Conservation (phyloP, 257 asterid genomes). For the Thymus quinquecostatus region DNA sequence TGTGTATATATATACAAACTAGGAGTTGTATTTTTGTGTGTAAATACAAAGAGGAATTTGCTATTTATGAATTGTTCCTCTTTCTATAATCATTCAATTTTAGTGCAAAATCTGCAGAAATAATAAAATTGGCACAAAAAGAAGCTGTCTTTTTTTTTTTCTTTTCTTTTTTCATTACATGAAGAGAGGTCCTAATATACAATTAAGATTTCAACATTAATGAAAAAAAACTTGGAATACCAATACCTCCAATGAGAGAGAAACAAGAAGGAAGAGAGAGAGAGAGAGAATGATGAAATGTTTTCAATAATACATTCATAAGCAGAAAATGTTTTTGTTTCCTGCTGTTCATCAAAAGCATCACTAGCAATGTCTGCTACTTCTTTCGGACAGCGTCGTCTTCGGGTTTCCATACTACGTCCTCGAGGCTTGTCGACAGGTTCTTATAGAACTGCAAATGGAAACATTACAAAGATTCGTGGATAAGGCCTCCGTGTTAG, state of each 20-base stretch:
- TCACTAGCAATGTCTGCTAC: conserved; percentile 36
- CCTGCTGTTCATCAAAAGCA: background rate
- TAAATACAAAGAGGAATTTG: background rate
- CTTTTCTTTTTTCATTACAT: background rate
- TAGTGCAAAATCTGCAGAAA: background rate
- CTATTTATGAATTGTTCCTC: background rate
- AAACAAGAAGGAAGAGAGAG: conserved; percentile 14
- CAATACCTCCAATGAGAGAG: background rate
- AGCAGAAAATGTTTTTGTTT: conserved; percentile 16
- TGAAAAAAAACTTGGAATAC: background rate
- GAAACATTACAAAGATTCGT: background rate
- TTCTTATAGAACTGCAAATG: conserved; percentile 82
- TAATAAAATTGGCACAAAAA: conserved; percentile 9
- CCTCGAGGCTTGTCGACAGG: conserved; percentile 75
- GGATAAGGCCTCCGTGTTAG: background rate
- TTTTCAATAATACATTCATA: conserved; percentile 9
- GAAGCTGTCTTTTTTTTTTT: background rate
- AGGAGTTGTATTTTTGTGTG: conserved; percentile 7
- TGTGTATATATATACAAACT: background rate
- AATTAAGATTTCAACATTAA: conserved; percentile 15
- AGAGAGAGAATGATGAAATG: conserved; percentile 25
- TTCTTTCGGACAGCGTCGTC: conserved; percentile 55
- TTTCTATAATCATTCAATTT: background rate
- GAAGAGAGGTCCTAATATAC: conserved; percentile 26
- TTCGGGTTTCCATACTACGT: conserved; percentile 90